phyloP scores from a whole-genome alignment of 441 rosid species.

The Gossypium lobatum region DNA sequence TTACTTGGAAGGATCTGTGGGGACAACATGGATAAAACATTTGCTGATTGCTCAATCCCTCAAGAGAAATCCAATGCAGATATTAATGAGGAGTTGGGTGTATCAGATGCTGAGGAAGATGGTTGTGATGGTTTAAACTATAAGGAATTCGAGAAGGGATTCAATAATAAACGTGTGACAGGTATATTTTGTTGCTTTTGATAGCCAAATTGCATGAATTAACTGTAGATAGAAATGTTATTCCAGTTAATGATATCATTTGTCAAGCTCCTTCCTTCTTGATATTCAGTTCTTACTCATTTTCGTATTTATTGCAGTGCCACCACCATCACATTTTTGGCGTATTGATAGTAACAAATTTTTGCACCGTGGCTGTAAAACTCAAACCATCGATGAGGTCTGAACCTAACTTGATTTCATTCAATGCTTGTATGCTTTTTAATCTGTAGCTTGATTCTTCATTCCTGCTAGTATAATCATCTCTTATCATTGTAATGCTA shows the following conservation, averaged over 20 bases:
- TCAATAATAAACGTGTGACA: conserved; percentile 36
- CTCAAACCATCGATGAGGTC: conserved; percentile 96
- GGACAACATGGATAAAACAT: conserved; percentile 63
- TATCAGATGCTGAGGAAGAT: conserved; percentile 88
- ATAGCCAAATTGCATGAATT: conserved; percentile 9
- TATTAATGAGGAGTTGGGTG: conserved; percentile 84
- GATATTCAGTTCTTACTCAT: conserved; percentile 14
- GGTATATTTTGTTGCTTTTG: conserved; percentile 37
- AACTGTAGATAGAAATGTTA: conserved; percentile 12
- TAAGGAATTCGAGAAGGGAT: conserved; percentile 46
- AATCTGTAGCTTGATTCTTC: not conserved
- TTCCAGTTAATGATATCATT: not conserved
- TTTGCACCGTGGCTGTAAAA: conserved; percentile 78
- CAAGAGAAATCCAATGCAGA: conserved; percentile 97
- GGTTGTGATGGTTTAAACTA: conserved; percentile 44
- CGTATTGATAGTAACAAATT: conserved; percentile 69
- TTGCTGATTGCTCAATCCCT: conserved; percentile 68
- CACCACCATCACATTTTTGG: conserved; percentile 53
- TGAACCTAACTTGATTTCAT: conserved; percentile 24
- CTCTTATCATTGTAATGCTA: not conserved
- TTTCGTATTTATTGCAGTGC: conserved; percentile 34
- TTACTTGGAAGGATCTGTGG: conserved; percentile 61
- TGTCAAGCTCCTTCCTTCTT: not conserved
- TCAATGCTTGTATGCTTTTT: not conserved
- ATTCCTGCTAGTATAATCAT: conserved; percentile 1